A percentile compares a stretch with the other conserved stretches of the same genome.
These are phyloP conservation scores for Calonectria henricotiae DNA, from an alignment of 2,329 filamentous ascomycete genomes.

Conservation along the genomic window DNA sequence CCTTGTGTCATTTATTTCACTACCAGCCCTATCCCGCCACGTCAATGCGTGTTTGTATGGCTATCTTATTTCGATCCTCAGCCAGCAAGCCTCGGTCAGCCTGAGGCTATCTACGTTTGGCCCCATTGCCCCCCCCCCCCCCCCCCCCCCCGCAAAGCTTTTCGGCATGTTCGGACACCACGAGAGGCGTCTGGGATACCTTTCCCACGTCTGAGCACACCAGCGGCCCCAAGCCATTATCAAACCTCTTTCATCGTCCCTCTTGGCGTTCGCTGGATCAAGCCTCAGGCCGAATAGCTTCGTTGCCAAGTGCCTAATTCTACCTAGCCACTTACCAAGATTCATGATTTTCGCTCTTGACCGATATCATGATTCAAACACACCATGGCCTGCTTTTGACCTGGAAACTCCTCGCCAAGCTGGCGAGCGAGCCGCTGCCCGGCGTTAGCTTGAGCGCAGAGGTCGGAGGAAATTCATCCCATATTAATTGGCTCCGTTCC, in stretches of 20 bases:
- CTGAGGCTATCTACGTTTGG: background rate
- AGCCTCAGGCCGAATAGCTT: background rate
- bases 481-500: conserved; percentile 13
- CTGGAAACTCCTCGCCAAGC: background rate
- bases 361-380: background rate
- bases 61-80: background rate
- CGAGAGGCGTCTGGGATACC: background rate
- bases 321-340: background rate
- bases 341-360: background rate
- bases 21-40: conserved; percentile 19
- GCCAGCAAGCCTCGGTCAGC: background rate
- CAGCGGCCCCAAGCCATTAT: background rate
- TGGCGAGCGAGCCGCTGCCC: background rate
- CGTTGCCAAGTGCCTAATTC: background rate
- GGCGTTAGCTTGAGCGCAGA: background rate
- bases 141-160: too few species aligned
- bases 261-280: background rate
- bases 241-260: conserved; percentile 2
- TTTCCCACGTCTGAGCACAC: conserved; percentile 2
- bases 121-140: background rate
- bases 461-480: conserved; percentile 26
- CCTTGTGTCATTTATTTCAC: conserved; percentile 1
- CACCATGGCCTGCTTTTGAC: too few species aligned
- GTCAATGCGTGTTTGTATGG: background rate
- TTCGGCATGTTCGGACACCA: background rate